Evolutionary conservation across 2,329 filamentous ascomycete genomes (phyloP), one percentile per base, ranked within the genome.

Genomic region (Teratosphaeria zuluensis): DNA sequence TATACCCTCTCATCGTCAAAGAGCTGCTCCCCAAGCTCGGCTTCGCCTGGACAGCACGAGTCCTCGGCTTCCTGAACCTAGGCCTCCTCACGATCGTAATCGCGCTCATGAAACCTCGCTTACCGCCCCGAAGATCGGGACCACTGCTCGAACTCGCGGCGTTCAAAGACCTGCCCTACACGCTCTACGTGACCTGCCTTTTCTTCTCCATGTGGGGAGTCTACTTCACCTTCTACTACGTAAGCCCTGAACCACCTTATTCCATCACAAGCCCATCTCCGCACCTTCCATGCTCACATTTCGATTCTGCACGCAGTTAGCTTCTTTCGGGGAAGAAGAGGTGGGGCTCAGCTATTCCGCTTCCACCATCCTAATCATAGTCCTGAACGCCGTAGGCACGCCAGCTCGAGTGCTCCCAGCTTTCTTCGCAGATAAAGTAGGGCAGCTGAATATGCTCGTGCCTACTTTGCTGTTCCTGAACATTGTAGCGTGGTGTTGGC

Each of bases 21-120:
- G 78, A 83, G 57, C 71, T 87, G 11, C 72, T 86, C 1, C 81
- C 84, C 0, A 75, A 74, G 19, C 72, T 87, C 3, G 85, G 85
- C 0, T 88, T 86, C 65, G 76, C 77, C 0, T 87, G 84, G 84
- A 85, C 85, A 0, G 78, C 86, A n/a, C 76, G 85, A 0, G 77
- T 80, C 0, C 77, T 86, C 61, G 85, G 81, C 0, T 80, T 88
- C 56, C 77, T 88, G 33, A 81, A 83, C 30, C 63, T 86, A 1
- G 77, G 72, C 0, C 55, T 73, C 0, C 69, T 75, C 0, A 58
- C 61, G 0, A 54, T 72, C 16, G 74, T 74, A 28, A 64, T 72
- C n/a, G 65, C 69, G 0, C 67, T 77, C 42, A 70, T 78, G 54
- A 70, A 69, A 14, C 74, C 76, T 2, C 65, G 77, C 4, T 61